phyloP scores from a whole-genome alignment of 768 basidiomycete species.

The Ephemerocybe angulata region DNA sequence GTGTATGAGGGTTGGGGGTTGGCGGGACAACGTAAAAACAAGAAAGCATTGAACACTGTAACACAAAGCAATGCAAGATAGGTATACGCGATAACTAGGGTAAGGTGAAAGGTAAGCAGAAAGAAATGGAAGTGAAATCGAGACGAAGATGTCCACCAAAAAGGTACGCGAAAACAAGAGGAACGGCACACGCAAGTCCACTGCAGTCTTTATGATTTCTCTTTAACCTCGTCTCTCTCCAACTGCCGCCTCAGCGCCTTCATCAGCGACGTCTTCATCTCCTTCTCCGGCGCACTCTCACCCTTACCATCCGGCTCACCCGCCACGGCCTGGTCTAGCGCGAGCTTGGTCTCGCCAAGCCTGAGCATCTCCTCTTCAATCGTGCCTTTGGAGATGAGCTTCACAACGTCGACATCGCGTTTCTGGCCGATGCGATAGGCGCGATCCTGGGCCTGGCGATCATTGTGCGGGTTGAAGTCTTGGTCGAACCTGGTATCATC shows the following conservation, averaged over 20 bases:
- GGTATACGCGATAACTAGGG: background rate
- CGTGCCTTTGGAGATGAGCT: slow-evolving; percentile 85
- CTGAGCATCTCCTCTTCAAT: slow-evolving; percentile 96
- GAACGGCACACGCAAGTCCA: too few relatives aligned
- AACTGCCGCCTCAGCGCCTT: slow-evolving; percentile 81
- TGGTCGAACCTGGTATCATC: slow-evolving; percentile 74
- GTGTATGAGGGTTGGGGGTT: background rate
- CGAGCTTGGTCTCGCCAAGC: slow-evolving; percentile 86
- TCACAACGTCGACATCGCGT: slow-evolving; percentile 90
- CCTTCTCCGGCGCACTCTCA: slow-evolving; percentile 66
- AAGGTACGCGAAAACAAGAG: too few relatives aligned
- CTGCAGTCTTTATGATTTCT: too few relatives aligned
- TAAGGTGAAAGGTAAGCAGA: background rate
- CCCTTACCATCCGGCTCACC: slow-evolving; percentile 64
- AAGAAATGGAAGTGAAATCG: background rate
- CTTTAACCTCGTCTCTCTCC: slow-evolving; percentile 47
- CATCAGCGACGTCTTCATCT: slow-evolving; percentile 86
- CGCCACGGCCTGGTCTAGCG: slow-evolving; percentile 91
- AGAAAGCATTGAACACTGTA: too few relatives aligned
- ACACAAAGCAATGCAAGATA: slow-evolving; percentile 5
- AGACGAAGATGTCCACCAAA: background rate
- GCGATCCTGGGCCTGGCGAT: slow-evolving; percentile 95
- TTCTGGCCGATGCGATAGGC: slow-evolving; percentile 97
- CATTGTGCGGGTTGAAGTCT: slow-evolving; percentile 98
- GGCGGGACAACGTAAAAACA: background rate